These are phyloP conservation scores for Podospora fimiseda DNA, from an alignment of 495 filamentous ascomycete genomes.

Conservation along the genomic window DNA sequence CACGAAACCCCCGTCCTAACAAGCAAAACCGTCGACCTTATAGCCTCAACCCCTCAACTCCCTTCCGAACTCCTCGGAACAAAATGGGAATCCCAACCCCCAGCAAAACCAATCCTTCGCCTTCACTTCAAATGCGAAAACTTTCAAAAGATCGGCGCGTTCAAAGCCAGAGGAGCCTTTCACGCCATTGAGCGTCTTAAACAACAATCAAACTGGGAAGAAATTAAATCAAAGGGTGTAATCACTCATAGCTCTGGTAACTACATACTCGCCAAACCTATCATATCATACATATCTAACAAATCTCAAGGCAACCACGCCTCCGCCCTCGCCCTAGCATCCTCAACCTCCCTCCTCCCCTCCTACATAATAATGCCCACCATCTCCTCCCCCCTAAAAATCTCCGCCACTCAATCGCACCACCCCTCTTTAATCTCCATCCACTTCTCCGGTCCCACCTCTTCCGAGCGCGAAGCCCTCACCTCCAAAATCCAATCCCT, in stretches of 20 bases:
- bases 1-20: constrained; percentile 82
- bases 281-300: not conserved
- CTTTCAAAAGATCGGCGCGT: constrained; percentile 82
- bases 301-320: constrained; percentile 84
- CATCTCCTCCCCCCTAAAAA: constrained; percentile 78
- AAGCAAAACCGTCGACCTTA: constrained; percentile 58
- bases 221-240: constrained; percentile 64
- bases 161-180: constrained; percentile 88
- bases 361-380: constrained; percentile 87
- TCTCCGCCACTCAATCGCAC: constrained; percentile 69
- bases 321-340: constrained; percentile 86
- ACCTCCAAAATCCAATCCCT: constrained; percentile 56
- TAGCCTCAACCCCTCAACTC: constrained; percentile 66
- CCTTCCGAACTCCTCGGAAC: constrained; percentile 48
- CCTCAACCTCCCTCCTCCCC: constrained; percentile 50
- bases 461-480: constrained; percentile 72
- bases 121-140: constrained; percentile 98
- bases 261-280: constrained; percentile 9
- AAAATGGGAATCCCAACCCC: constrained; percentile 48
- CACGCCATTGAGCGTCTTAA: constrained; percentile 75
- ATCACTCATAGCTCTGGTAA: constrained; percentile 87
- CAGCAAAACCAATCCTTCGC: constrained; percentile 58
- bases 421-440: constrained; percentile 76
- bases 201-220: constrained; percentile 53
- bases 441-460: constrained; percentile 75